A percentile compares a stretch with the other conserved stretches of the same genome.
phyloP scores from a whole-genome alignment of 139 green algal genomes.

The Chlamydomonas urium region DNA sequence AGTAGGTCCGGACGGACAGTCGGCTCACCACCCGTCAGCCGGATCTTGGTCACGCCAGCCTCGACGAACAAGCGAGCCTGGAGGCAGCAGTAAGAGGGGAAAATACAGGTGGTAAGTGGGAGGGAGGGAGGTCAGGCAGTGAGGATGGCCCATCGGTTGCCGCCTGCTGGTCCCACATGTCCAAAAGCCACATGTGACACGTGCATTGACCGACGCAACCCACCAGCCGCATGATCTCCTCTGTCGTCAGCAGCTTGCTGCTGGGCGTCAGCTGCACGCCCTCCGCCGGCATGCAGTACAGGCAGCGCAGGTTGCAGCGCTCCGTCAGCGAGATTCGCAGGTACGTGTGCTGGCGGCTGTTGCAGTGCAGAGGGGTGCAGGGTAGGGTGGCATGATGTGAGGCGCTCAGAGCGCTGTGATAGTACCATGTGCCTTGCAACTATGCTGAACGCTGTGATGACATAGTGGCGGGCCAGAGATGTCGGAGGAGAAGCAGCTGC shows the following conservation, averaged over 20 bases:
- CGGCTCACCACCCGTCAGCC: constrained; percentile 95
- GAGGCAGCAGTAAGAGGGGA: no score
- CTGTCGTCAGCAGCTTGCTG: constrained; percentile 56
- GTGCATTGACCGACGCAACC: no score
- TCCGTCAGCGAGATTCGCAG: constrained; percentile 97
- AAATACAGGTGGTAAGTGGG: no score
- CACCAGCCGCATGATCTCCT: constrained; percentile 79
- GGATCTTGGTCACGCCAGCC: constrained; percentile 88
- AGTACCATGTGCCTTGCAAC: no score
- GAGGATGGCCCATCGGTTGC: no score
- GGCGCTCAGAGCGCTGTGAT: no score
- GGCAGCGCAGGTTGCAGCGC: constrained; percentile 96
- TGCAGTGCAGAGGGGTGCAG: background rate
- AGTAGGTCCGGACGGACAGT: constrained; percentile 86
- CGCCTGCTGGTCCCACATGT: no score
- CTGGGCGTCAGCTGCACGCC: constrained; percentile 82
- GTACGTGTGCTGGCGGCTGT: constrained; percentile 89
- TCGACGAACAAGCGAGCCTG: constrained; percentile 69
- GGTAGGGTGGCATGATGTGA: background rate
- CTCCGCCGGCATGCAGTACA: constrained; percentile 98
- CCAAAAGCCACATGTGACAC: no score
- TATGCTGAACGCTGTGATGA: no score
- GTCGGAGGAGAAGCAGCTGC: background rate
- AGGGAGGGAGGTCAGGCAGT: no score
- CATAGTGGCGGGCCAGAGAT: no score